Evolutionary conservation across 805 yeast species (phyloP).

Genomic region (Myxozyma lipomycoides): DNA sequence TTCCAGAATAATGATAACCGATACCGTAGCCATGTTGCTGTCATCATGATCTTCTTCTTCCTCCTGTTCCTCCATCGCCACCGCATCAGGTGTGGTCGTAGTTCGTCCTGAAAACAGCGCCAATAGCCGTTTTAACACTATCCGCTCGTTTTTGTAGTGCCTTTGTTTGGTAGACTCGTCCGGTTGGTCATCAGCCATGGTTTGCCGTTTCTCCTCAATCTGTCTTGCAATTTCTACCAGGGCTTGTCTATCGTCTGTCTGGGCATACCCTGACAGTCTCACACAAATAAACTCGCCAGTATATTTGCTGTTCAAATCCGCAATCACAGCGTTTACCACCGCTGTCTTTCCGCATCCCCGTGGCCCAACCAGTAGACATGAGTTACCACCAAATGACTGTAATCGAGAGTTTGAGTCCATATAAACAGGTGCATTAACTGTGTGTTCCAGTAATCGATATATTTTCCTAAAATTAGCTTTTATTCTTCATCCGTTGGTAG

Average conservation of each 20-base stretch:
- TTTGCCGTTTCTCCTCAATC: constrained; percentile 49
- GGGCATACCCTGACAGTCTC: constrained; percentile 64
- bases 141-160: constrained; percentile 12
- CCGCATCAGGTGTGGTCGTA: constrained; percentile 19
- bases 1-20: constrained; percentile 76
- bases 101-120: constrained; percentile 31
- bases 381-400: constrained; percentile 59
- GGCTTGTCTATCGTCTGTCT: constrained; percentile 71
- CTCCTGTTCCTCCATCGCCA: constrained; percentile 18
- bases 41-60: constrained; percentile 22
- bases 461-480: no score
- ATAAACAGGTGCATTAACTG: constrained; percentile 15
- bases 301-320: constrained; percentile 42
- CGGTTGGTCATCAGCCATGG: constrained; percentile 7
- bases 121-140: constrained; percentile 32
- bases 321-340: constrained; percentile 55
- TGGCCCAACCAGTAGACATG: constrained; percentile 76
- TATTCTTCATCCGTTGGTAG: no score
- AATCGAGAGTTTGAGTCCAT: neutral
- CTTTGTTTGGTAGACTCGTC: neutral
- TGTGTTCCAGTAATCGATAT: constrained; percentile 33
- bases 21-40: constrained; percentile 34
- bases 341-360: constrained; percentile 71
- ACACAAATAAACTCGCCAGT: constrained; percentile 55
- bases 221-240: constrained; percentile 83